A percentile compares a stretch with the other conserved stretches of the same genome.
Evolutionary conservation across 202 grass and related monocot genomes (phyloP).

Genomic region (Elaeis oleifera): DNA sequence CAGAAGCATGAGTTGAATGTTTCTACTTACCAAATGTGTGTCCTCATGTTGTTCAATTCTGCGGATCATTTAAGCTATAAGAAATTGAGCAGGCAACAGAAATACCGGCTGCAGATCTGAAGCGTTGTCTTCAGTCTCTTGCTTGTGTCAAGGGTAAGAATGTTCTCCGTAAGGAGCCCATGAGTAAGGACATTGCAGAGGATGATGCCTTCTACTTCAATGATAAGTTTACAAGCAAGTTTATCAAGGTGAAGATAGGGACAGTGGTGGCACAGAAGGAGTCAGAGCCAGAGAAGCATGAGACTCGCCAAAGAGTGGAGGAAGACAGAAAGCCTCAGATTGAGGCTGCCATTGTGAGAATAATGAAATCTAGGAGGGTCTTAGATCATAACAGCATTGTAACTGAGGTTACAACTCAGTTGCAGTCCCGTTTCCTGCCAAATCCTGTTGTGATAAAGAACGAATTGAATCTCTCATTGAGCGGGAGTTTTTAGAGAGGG

Average conservation of each 20-base stretch:
- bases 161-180: conserved; percentile 5
- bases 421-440: conserved; percentile 2
- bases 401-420: not conserved
- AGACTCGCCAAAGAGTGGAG: conserved; percentile 13
- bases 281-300: conserved; percentile 9
- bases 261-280: conserved; percentile 8
- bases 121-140: conserved; percentile 9
- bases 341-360: conserved; percentile 8
- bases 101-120: not conserved
- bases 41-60: conserved; percentile 8
- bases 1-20: conserved; percentile 11
- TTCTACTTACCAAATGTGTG: conserved; percentile 8
- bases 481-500: conserved; percentile 1
- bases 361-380: conserved; percentile 5
- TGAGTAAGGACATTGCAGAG: conserved; percentile 14
- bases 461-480: conserved; percentile 1
- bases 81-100: conserved; percentile 1
- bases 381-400: conserved; percentile 5
- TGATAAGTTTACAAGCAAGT: conserved; percentile 11
- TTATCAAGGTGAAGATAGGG: conserved; percentile 5
- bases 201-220: conserved; percentile 3
- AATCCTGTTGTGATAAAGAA: conserved; percentile 5
- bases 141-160: conserved; percentile 13
- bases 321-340: conserved; percentile 13
- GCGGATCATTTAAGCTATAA: not conserved